These are phyloP conservation scores for Phytomonas serpens DNA, from an alignment of 208 protist species.

Conservation along the genomic window DNA sequence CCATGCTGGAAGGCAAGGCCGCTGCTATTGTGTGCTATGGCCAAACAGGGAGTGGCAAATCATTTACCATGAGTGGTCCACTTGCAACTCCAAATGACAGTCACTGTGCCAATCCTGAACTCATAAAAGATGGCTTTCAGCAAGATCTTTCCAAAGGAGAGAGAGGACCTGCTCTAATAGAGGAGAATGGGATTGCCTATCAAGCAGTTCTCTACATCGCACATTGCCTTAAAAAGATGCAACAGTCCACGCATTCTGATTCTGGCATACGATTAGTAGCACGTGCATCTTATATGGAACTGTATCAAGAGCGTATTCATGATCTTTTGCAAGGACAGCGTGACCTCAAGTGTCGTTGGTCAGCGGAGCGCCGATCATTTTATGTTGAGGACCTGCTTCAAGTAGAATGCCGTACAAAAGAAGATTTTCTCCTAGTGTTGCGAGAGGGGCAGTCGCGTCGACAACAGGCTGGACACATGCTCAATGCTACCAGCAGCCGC, in stretches of 20 bases:
- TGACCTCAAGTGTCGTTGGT: conserved; percentile 69
- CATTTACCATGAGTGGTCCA: conserved; percentile 77
- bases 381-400: conserved; percentile 82
- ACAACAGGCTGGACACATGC: conserved; percentile 52
- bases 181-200: conserved; percentile 71
- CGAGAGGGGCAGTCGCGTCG: conserved; percentile 75
- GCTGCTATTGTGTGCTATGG: conserved; percentile 87
- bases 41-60: conserved; percentile 87
- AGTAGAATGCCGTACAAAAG: conserved; percentile 59
- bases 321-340: conserved; percentile 56
- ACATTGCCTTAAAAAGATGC: conserved; percentile 21
- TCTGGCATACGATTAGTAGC: not conserved
- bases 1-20: conserved; percentile 54
- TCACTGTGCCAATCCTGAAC: not conserved
- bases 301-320: conserved; percentile 83
- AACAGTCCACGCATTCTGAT: conserved; percentile 5
- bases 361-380: conserved; percentile 49
- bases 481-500: conserved; percentile 87
- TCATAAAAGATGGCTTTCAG: not conserved
- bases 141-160: conserved; percentile 1
- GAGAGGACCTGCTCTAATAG: conserved; percentile 15
- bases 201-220: conserved; percentile 49
- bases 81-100: conserved; percentile 8
- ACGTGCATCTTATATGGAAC: conserved; percentile 47
- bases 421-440: conserved; percentile 76